Evolutionary conservation across 1,139 yeast genomes (phyloP), one percentile per base, ranked within the genome.

Genomic region (Scheffersomyces parashehatae): DNA sequence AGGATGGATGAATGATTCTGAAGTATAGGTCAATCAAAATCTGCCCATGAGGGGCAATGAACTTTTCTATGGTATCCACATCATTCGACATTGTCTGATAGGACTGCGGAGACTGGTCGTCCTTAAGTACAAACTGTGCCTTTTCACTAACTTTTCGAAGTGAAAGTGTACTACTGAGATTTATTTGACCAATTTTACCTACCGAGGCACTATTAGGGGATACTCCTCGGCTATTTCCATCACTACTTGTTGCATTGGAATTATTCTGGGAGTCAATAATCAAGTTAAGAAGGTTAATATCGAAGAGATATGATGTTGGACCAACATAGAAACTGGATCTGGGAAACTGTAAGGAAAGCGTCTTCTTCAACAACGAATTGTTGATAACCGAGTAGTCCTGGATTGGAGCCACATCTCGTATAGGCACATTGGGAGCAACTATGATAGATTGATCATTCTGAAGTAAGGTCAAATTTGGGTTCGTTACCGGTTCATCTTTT

Each of bases 21-120:
- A 86, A 86, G 55, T 85, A 86, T 26, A 85, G 70, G 53, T 85
- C 87, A 35, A 86, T 81, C 42, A 86, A 67, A 8, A 80, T 77
- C 52, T 82, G 86, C 1, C 95, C 95, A 62, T 85, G 88, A 0
- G 95, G 95, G 13, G 88, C 83, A 32, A 86, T 82, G 49, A 85
- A 74, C 53, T 78, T 75, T 56, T 86, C 95, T 20, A 86, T 85
- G 24, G 82, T 70, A 55, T 86, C 91, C 5, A 85, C 84, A 50
- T 82, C 87, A 50, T 77, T 75, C 38, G 85, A 85, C 67, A 87
- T 82, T 31, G 75, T 70, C 53, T 77, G 75, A 54, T 81, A 83
- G 12, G 83, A 68, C 45, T 79, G 80, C 38, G 83, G 83, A 11
- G 87, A 78, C 58, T 81, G 86, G 58, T 86, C 93, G 58, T 86